Evolutionary conservation across 2,329 filamentous ascomycete genomes (phyloP).

Genomic region (Xylaria arbuscula): DNA sequence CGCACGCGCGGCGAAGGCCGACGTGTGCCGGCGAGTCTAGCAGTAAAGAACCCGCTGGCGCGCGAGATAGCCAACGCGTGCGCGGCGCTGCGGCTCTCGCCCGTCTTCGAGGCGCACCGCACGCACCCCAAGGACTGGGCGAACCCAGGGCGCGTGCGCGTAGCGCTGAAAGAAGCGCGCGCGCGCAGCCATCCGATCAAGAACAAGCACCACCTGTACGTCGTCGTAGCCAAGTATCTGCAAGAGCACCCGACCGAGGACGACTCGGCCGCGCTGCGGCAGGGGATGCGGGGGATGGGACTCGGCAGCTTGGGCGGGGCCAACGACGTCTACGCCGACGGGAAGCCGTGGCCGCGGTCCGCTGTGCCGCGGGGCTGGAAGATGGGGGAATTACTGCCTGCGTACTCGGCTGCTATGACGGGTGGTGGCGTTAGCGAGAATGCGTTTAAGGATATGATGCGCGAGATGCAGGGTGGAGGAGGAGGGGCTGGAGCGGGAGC

Average conservation of each 20-base stretch:
- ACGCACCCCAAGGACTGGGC: constrained; percentile 97
- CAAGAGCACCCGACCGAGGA: constrained; percentile 81
- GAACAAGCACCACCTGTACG: constrained; percentile 88
- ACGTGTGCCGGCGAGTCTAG: constrained; percentile 77
- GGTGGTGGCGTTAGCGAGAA: constrained; percentile 96
- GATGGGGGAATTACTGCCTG: constrained; percentile 83
- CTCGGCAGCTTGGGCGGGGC: constrained; percentile 75
- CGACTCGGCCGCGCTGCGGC: constrained; percentile 70
- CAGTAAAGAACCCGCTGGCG: constrained; percentile 86
- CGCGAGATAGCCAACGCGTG: constrained; percentile 90
- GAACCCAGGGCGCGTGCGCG: constrained; percentile 90
- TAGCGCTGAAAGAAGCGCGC: constrained; percentile 70
- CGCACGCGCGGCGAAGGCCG: constrained; percentile 82
- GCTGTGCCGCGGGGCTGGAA: constrained; percentile 91
- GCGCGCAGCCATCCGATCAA: constrained; percentile 61
- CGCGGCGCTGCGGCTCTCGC: constrained; percentile 74
- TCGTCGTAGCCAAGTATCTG: constrained; percentile 81
- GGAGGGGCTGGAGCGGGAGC: constrained; percentile 60
- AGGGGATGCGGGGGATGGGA: constrained; percentile 46
- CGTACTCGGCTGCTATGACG: constrained; percentile 88
- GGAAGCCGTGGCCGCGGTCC: constrained; percentile 76
- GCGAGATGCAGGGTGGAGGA: constrained; percentile 76
- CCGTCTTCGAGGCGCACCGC: constrained; percentile 90
- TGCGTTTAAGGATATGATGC: constrained; percentile 96
- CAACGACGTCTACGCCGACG: constrained; percentile 69